Base-by-base conservation (phyloP, 805 yeast genomes). In the Monosporozyma unispora region DNA sequence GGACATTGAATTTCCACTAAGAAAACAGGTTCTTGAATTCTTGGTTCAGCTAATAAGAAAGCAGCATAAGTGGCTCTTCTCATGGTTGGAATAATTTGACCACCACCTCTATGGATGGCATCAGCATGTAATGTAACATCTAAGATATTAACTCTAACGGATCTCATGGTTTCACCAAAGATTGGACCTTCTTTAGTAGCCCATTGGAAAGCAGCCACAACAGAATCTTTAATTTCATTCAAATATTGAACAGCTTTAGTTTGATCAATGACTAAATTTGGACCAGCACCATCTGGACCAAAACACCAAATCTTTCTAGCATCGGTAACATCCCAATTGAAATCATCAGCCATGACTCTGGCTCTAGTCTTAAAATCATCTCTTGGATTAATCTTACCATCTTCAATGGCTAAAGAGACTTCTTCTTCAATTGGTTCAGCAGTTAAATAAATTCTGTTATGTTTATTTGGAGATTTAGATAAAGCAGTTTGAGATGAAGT, bases 51-150 rank as follows among this genome's bases (percentile, higher is more conserved):
- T 74, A 91, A 82, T 72, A 91, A 82, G 83, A 89, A 80, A 66
- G 97, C 88, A 70, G 98, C 99, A 80, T 87, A 93, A 62, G 98
- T 88, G 64, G 83, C 98, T 82, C 98, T 90, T 84, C 98, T 89
- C 97, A 93, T 91, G 76, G 99, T 91, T 78, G 98, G 97, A 78
- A 93, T 89, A 75, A 91, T 83, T 82, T 91, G 99, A 79, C 98
- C 99, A 80, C 95, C 96, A 83, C 98, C 98, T 87, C 99, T 89
- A 86, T 91, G 99, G 78, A 91, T 91, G 76, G 99, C 96, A 86
- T 91, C 99, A 71, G 98, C 96, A 79, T 91, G 99, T 76, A 91
- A 81, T 64, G 96, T 90, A 71, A 91, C 99, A 84, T 91, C 99
- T 79, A 91, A 80, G 70, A 91, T 86, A 95, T 91, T 91, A 76